Evolutionary conservation across 2,329 filamentous ascomycete genomes (phyloP).

Genomic region (Hypoxylon sp.): DNA sequence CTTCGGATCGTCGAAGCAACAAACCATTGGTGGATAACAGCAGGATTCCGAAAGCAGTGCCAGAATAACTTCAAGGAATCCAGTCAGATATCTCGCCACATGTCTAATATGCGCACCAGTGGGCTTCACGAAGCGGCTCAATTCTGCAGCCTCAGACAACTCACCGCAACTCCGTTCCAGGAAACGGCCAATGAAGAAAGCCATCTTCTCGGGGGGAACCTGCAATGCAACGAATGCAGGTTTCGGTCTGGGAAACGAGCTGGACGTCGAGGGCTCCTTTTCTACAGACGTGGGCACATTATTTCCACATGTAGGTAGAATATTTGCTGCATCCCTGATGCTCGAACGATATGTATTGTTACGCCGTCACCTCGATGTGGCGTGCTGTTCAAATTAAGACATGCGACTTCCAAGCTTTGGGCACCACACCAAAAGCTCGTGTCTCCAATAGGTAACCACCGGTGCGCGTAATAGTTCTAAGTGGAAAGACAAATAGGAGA

Average conservation of each 20-base stretch:
- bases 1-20: not conserved
- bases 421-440: slow-evolving; percentile 9
- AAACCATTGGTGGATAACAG: slow-evolving; percentile 6
- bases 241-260: slow-evolving; percentile 33
- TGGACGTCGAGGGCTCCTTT: slow-evolving; percentile 9
- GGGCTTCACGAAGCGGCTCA: slow-evolving; percentile 31
- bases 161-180: slow-evolving; percentile 37
- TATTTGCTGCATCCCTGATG: slow-evolving; percentile 8
- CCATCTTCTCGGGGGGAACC: slow-evolving; percentile 14
- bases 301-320: slow-evolving; percentile 4
- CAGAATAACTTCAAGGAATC: slow-evolving; percentile 15
- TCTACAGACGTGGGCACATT: slow-evolving; percentile 18
- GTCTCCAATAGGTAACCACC: slow-evolving; percentile 18
- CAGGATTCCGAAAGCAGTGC: slow-evolving; percentile 11
- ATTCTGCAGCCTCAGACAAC: slow-evolving; percentile 35
- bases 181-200: slow-evolving; percentile 30
- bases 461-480: slow-evolving; percentile 13
- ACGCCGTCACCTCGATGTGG: slow-evolving; percentile 33
- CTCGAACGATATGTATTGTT: slow-evolving; percentile 22
- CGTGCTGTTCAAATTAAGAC: slow-evolving; percentile 34
- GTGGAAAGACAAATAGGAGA: slow-evolving; percentile 34
- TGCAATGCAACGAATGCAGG: slow-evolving; percentile 32
- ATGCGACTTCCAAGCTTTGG: slow-evolving; percentile 35
- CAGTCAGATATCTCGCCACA: slow-evolving; percentile 26
- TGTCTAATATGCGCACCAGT: slow-evolving; percentile 11